phyloP scores from a whole-genome alignment of 495 filamentous ascomycete genomes.

The Podospora comata region DNA sequence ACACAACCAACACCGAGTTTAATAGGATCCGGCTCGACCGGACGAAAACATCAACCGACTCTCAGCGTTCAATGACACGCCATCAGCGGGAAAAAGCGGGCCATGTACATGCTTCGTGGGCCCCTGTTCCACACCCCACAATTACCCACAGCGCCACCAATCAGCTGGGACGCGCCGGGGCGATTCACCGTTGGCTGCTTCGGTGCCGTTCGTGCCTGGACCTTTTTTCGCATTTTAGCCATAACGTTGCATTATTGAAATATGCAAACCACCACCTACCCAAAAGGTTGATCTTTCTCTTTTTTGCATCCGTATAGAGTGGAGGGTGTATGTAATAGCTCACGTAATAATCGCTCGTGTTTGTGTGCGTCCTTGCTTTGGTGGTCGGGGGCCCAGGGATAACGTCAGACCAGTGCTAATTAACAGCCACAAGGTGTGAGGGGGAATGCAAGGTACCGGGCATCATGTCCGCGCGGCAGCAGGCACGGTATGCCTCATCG shows the following conservation, averaged over 20 bases:
- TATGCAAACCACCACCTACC: not conserved
- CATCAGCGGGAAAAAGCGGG: not conserved
- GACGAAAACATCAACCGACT: not conserved
- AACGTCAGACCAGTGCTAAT: not conserved
- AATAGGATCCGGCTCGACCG: not conserved
- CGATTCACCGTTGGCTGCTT: not conserved
- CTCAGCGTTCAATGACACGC: not conserved
- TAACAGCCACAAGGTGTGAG: not conserved
- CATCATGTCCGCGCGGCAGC: not conserved
- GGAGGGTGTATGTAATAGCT: not conserved
- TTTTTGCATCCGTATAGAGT: not conserved
- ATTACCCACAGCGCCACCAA: not conserved
- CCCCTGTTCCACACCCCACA: not conserved
- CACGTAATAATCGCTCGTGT: not conserved
- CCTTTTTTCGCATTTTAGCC: not conserved
- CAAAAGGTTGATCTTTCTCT: not conserved
- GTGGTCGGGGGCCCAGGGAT: not conserved
- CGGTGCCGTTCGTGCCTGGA: not conserved
- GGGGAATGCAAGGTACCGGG: not conserved
- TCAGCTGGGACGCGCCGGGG: not conserved
- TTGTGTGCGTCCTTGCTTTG: not conserved
- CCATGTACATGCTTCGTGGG: not conserved
- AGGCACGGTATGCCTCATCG: not conserved
- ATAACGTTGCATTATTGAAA: not conserved
- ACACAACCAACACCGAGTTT: not conserved